Evolutionary conservation across 192 early-diverging fungal species (phyloP).

Genomic region (Rhizophagus clarus): DNA sequence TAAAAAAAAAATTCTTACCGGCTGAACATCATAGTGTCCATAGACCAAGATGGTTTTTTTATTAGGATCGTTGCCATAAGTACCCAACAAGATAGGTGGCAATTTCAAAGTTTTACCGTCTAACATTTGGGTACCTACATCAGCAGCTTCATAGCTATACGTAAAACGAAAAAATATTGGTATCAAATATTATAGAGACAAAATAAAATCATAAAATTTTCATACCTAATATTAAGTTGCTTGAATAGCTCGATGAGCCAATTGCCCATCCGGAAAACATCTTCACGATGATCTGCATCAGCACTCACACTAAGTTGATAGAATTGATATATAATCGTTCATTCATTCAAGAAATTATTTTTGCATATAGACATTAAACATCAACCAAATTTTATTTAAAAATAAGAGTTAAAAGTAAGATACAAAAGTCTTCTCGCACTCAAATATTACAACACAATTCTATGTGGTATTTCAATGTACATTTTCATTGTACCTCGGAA

Average conservation of each 20-base stretch:
- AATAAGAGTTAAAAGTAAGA: neutral
- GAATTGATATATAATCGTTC: neutral
- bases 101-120: slow-evolving; percentile 79
- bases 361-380: too few species aligned
- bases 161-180: neutral
- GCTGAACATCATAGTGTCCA: slow-evolving; percentile 99
- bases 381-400: neutral
- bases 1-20: slow-evolving; percentile 53
- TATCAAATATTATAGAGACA: neutral
- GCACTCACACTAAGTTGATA: slow-evolving; percentile 63
- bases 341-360: too few species aligned
- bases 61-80: slow-evolving; percentile 84
- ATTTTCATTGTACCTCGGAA: slow-evolving; percentile 63
- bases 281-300: slow-evolving; percentile 70
- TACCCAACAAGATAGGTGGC: slow-evolving; percentile 90
- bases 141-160: slow-evolving; percentile 54
- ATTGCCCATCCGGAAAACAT: slow-evolving; percentile 89
- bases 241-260: slow-evolving; percentile 80
- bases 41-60: slow-evolving; percentile 98
- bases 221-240: slow-evolving; percentile 65
- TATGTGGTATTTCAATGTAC: too few species aligned
- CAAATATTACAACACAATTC: neutral
- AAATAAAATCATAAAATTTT: slow-evolving; percentile 26
- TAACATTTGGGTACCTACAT: slow-evolving; percentile 84
- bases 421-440: neutral